Base-by-base conservation (phyloP, 1,284 basidiomycete species). In the Butyriboletus appendiculatus region DNA sequence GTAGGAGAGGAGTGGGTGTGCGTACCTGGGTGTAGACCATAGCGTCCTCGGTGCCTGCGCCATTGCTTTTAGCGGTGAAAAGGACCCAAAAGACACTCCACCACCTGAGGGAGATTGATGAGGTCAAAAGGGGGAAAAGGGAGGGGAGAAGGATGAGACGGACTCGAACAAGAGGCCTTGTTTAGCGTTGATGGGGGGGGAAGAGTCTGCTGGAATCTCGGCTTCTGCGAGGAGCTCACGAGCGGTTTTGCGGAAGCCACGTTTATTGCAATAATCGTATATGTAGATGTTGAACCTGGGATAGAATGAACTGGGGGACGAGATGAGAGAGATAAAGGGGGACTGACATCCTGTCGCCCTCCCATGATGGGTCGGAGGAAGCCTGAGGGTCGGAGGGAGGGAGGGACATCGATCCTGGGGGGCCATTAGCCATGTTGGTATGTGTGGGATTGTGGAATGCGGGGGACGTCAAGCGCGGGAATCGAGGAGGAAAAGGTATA, bases 71-170 rank as follows among this genome's bases (percentile, higher is more conserved):
- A 44, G 88, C 87, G 12, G 83, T 81, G 66, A 91, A 92, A 10
- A 91, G 73, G 0, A 90, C 84, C 89, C 90, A 92, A 62, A 92
- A 92, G 22, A 92, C 90, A 62, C 83, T 87, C 90, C 89, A 92
- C 90, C 89, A 92, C 68, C 89, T 91, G 62, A 45, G 43, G 46
- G 60, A 40, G 57, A 33, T 5, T 38, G 18, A 43, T 45, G 15
- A 51, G 41, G 1, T 46, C 45, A 45, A 65, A 56, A 10, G 56
- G 41, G 41, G 43, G 45, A 4, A 15, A 14, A 22, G n/a, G 18
- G 26, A 34, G n/a, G 22, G 14, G 30, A 32, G 55, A 18, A 50
- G 42, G 39, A 45, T n/a, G 16, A 5, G 49, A 81, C 88, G 56
- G 63, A 90, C 88, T 92, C 90, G 72, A 90, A 92, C 37, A 92